Evolutionary conservation across 1,284 basidiomycete genomes (phyloP), one percentile per base, ranked within the genome.

Genomic region (Papiliotrema fonsecae): DNA sequence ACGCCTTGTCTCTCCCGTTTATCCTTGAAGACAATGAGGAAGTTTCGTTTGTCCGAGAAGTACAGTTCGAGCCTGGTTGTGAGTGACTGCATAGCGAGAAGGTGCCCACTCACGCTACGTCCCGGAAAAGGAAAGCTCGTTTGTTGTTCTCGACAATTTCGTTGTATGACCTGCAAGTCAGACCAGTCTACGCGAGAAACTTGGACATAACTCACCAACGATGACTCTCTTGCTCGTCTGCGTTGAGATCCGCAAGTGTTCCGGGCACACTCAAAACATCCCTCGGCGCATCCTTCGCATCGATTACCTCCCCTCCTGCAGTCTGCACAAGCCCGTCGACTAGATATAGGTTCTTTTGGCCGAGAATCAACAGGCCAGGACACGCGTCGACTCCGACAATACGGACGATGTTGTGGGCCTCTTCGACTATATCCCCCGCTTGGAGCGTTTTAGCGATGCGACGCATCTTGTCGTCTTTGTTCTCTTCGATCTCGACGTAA

Each of bases 281-380:
- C 55, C 82, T 81, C 0, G 90, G 88, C 2, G 90, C 90, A 59
- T 94, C 88, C 56, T 81, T 82, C 1, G 87, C 88, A 60, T 92
- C 88, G 42, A 96, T 85, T 31, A 97, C 82, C 67, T 94, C 91
- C 0, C 90, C 91, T 38, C 85, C 82, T 9, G 86, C 81, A 45
- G 84, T 85, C 68, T 94, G 87, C 14, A 94, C 86, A n/a, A 96
- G 77, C 6, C 92, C 91, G 62, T 97, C 91, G 14, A 97, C 76
- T 76, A 97, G 85, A 62, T 97, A 97, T 6, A 97, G 72, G 62
- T 92, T 87, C 4, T 82, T 84, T 45, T 80, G 79, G 16, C 91
- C 92, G 24, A 92, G 79, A 42, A 97, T 92, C 22, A 96, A 77
- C 7, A 97, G 77, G 2, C 91, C 89, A 49, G 90, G 87, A 58